These are phyloP conservation scores for Beta corolliflora DNA, from an alignment of 179 eudicot genomes.

Conservation along the genomic window DNA sequence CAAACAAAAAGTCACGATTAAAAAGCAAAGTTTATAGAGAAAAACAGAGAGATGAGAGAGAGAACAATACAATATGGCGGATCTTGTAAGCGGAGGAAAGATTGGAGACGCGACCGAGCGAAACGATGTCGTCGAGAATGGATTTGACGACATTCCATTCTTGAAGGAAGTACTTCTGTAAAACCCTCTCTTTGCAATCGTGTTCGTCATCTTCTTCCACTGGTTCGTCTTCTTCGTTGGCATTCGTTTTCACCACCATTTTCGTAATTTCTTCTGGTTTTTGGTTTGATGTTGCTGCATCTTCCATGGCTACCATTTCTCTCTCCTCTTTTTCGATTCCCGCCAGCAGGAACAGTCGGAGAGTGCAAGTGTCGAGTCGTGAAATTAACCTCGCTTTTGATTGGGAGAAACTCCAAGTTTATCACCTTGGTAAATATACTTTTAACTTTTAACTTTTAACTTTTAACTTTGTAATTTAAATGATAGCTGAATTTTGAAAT, in stretches of 20 bases:
- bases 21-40: background rate
- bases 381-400: background rate
- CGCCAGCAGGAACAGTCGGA: background rate
- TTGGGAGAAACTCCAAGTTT: too few species aligned
- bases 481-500: too few species aligned
- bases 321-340: background rate
- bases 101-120: constrained; percentile 57
- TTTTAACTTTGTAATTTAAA: too few species aligned
- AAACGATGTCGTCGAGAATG: constrained; percentile 72
- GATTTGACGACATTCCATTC: constrained; percentile 86
- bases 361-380: background rate
- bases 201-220: constrained; percentile 56
- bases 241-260: constrained; percentile 16
- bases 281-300: background rate
- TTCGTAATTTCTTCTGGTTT: constrained; percentile 6
- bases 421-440: too few species aligned
- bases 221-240: background rate
- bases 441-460: too few species aligned
- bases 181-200: constrained; percentile 65
- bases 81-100: constrained; percentile 67
- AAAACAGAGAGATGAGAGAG: constrained; percentile 15
- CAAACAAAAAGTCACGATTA: background rate
- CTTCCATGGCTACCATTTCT: constrained; percentile 16
- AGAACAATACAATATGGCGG: constrained; percentile 62
- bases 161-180: constrained; percentile 67